phyloP scores from a whole-genome alignment of 1,139 yeast species.

The Scheffersomyces lignicola region DNA sequence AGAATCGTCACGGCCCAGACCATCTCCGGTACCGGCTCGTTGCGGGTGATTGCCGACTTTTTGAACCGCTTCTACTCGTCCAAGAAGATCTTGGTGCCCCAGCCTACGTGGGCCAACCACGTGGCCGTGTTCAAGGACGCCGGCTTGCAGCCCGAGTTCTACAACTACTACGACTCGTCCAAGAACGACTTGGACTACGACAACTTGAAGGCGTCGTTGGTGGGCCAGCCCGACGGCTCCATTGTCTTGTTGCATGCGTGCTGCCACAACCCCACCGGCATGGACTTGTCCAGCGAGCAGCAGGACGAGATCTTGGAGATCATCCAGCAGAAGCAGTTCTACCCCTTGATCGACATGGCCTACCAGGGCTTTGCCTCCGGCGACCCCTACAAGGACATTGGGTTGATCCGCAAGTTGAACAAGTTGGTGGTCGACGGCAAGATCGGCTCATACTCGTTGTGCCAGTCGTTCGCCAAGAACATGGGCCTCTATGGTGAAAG shows the following conservation, averaged over 20 bases:
- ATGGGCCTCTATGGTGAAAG: constrained; percentile 98
- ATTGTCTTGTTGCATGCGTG: constrained; percentile 88
- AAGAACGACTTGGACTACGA: constrained; percentile 56
- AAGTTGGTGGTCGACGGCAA: constrained; percentile 47
- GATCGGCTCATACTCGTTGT: constrained; percentile 59
- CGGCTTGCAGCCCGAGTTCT: constrained; percentile 43
- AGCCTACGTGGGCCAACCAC: constrained; percentile 80
- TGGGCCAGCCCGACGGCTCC: constrained; percentile 49
- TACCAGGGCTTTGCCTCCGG: constrained; percentile 98
- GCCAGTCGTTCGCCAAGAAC: constrained; percentile 95
- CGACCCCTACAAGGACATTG: constrained; percentile 49
- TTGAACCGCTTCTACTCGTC: constrained; percentile 46
- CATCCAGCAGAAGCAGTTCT: constrained; percentile 57
- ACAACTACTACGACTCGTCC: constrained; percentile 53
- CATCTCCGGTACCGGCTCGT: constrained; percentile 61
- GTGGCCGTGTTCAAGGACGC: constrained; percentile 56
- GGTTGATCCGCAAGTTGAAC: constrained; percentile 50
- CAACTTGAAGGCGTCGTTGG: constrained; percentile 44
- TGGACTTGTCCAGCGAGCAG: constrained; percentile 85
- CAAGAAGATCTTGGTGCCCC: constrained; percentile 55
- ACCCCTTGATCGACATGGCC: constrained; percentile 91
- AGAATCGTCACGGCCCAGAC: constrained; percentile 59
- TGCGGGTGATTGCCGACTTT: constrained; percentile 57
- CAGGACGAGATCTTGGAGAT: constrained; percentile 74
- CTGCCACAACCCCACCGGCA: constrained; percentile 98